phyloP scores from a whole-genome alignment of 2,329 filamentous ascomycete genomes.

The Colletotrichum sp. region DNA sequence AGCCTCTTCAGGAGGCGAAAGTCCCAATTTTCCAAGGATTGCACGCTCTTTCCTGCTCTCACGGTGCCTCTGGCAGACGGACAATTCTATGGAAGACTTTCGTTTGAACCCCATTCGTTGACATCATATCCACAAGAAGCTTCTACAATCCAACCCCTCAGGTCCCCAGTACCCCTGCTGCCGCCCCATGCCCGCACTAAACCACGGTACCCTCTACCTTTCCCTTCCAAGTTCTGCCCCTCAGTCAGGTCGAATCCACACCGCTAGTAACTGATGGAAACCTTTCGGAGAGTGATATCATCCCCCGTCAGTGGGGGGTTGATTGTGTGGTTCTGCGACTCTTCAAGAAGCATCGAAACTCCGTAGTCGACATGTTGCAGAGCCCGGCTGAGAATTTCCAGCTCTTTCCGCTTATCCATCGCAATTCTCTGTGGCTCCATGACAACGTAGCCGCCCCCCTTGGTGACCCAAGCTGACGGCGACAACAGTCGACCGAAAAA shows the following conservation, averaged over 20 bases:
- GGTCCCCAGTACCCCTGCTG: slow-evolving; percentile 1
- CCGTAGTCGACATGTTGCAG: not conserved
- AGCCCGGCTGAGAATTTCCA: not conserved
- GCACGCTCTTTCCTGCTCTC: not conserved
- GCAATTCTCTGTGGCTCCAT: not conserved
- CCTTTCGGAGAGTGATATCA: slow-evolving; percentile 9
- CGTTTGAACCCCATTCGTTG: not conserved
- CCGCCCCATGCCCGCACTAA: not conserved
- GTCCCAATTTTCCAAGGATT: slow-evolving; percentile 1
- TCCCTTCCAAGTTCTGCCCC: not conserved
- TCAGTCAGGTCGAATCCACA: not conserved
- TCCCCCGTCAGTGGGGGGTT: not conserved
- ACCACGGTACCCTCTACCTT: slow-evolving; percentile 6
- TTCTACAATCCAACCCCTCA: slow-evolving; percentile 4
- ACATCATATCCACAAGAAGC: slow-evolving; percentile 14
- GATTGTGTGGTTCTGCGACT: not conserved
- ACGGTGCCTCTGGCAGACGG: not conserved
- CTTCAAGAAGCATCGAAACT: slow-evolving; percentile 11
- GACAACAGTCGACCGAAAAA: not conserved
- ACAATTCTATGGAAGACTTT: not conserved
- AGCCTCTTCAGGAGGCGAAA: slow-evolving; percentile 3
- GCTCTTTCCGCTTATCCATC: not conserved
- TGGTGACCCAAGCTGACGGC: not conserved
- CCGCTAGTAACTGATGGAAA: slow-evolving; percentile 7
- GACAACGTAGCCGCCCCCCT: not conserved